Evolutionary conservation across 306 rosid species (phyloP).

Genomic region (Purshia tridentata): DNA sequence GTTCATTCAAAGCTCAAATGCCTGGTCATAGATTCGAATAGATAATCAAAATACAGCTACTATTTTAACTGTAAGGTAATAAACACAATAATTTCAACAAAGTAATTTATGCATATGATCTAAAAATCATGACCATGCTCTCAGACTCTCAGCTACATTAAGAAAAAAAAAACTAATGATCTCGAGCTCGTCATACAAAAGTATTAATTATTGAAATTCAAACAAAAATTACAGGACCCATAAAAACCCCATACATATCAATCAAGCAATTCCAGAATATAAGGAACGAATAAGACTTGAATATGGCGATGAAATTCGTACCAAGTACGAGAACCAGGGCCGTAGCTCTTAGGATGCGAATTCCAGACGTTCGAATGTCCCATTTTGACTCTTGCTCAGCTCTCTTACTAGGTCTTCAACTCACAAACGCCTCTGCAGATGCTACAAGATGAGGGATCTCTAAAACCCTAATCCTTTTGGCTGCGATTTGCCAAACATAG

Average conservation of each 20-base stretch:
- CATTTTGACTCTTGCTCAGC: conserved; percentile 25
- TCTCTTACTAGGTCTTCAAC: conserved; percentile 1
- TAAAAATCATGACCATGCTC: too few relatives aligned
- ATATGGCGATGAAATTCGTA: not conserved
- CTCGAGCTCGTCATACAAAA: too few relatives aligned
- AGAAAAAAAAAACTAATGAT: too few relatives aligned
- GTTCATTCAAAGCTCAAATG: not conserved
- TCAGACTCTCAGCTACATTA: too few relatives aligned
- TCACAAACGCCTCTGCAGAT: not conserved
- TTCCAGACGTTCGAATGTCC: conserved; percentile 58
- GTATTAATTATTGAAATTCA: too few relatives aligned
- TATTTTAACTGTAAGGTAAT: not conserved
- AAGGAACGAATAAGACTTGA: not conserved
- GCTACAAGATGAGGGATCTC: not conserved
- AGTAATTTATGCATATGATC: not conserved
- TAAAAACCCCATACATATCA: not conserved
- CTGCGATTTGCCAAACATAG: not conserved
- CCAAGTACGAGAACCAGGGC: conserved; percentile 59
- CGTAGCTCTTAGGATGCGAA: conserved; percentile 53
- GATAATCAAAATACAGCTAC: not conserved
- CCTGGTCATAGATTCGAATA: not conserved
- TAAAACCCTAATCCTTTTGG: conserved; percentile 11
- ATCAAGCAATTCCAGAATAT: not conserved
- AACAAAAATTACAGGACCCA: not conserved
- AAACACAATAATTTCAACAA: not conserved